Conservation (phyloP, 2,329 filamentous ascomycete species). For the Diaporthe humulicola region DNA sequence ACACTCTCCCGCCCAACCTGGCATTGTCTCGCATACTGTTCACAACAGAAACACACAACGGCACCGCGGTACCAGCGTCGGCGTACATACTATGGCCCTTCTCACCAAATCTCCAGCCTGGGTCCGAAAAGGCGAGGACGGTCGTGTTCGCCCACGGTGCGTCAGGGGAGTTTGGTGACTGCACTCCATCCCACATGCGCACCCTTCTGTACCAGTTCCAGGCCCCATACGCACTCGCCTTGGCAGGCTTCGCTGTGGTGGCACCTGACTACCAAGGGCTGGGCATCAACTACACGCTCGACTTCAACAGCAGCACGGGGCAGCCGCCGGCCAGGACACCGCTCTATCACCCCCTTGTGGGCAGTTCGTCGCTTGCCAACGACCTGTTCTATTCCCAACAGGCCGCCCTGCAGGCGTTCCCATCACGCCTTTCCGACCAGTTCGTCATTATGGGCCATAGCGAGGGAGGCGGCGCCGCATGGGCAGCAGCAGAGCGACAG, state of each 20-base stretch:
- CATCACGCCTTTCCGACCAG: constrained; percentile 46
- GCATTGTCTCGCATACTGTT: constrained; percentile 64
- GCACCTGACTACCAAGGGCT: constrained; percentile 60
- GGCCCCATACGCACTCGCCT: constrained; percentile 54
- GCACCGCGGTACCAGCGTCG: constrained; percentile 60
- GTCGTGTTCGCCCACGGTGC: constrained; percentile 61
- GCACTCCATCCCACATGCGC: constrained; percentile 56
- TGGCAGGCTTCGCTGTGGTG: constrained; percentile 59
- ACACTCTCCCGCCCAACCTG: constrained; percentile 55
- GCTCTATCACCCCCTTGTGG: constrained; percentile 57
- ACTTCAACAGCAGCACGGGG: not conserved
- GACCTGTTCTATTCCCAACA: constrained; percentile 58
- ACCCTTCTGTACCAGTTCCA: constrained; percentile 56
- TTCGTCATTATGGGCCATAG: constrained; percentile 53
- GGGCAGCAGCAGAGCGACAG: constrained; percentile 54
- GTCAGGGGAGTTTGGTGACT: constrained; percentile 54
- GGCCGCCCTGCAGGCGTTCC: constrained; percentile 58
- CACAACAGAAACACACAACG: constrained; percentile 59
- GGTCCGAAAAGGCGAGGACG: constrained; percentile 45
- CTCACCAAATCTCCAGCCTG: constrained; percentile 42
- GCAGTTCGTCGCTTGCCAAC: constrained; percentile 53
- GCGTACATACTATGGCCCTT: constrained; percentile 66
- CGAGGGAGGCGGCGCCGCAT: constrained; percentile 59
- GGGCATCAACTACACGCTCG: constrained; percentile 49
- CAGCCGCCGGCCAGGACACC: constrained; percentile 47